Conservation (phyloP, 2,329 filamentous ascomycete species). For the Furcasterigmium sp. region DNA sequence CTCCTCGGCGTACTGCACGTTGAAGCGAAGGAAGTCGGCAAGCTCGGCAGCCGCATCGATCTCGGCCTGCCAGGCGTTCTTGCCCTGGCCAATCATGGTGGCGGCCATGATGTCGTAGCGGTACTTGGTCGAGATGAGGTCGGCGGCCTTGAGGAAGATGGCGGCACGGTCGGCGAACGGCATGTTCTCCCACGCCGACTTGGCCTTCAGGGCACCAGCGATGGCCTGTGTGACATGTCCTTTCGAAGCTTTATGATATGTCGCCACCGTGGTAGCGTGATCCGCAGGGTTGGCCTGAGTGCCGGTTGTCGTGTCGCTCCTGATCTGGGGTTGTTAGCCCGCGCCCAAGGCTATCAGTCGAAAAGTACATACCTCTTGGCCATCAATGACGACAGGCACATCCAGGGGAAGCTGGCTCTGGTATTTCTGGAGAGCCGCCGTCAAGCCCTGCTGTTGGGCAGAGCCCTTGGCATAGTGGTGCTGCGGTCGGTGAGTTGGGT, state of each 20-base stretch:
- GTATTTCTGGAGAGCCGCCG: slow-evolving; percentile 65
- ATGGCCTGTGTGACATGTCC: slow-evolving; percentile 77
- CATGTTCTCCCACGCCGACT: slow-evolving; percentile 77
- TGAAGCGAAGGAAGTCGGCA: slow-evolving; percentile 89
- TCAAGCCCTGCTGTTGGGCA: slow-evolving; percentile 69
- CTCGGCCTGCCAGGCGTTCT: slow-evolving; percentile 99
- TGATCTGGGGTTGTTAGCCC: slow-evolving; percentile 45
- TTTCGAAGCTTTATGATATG: slow-evolving; percentile 75
- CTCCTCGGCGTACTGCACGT: slow-evolving; percentile 89
- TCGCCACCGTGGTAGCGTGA: slow-evolving; percentile 71
- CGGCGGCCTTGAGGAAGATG: slow-evolving; percentile 92
- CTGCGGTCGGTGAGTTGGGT: too few species aligned
- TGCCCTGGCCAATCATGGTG: slow-evolving; percentile 94
- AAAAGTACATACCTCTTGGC: slow-evolving; percentile 60
- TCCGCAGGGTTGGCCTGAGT: slow-evolving; percentile 80
- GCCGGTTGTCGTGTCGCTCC: slow-evolving; percentile 54
- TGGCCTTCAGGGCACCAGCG: slow-evolving; percentile 77
- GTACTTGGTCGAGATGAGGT: slow-evolving; percentile 87
- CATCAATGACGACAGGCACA: slow-evolving; percentile 78
- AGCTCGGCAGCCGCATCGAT: slow-evolving; percentile 93
- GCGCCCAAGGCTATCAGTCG: not conserved
- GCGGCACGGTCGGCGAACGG: slow-evolving; percentile 89
- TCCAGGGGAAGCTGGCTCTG: slow-evolving; percentile 66
- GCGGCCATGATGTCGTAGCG: slow-evolving; percentile 94
- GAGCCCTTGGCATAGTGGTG: slow-evolving; percentile 87